A percentile compares a stretch with the other conserved stretches of the same genome.
Conservation (phyloP, 345 rosid species). For the Geranium rotundifolium region DNA sequence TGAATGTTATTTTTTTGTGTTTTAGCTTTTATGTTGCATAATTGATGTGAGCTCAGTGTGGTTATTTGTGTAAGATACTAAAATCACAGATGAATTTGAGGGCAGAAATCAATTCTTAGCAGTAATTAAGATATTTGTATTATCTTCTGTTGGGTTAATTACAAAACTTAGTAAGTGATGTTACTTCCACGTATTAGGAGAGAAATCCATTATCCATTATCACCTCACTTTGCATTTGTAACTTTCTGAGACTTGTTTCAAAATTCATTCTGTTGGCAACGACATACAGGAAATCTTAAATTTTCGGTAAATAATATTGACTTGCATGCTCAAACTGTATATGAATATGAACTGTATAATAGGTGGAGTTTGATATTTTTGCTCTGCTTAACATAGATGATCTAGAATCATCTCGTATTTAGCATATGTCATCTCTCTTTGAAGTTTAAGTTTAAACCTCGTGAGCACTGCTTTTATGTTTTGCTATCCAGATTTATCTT, state of each 20-base stretch:
- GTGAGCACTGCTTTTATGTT: not conserved
- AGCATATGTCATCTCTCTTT: not conserved
- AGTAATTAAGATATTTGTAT: not conserved
- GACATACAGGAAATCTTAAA: no score
- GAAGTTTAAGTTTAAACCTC: not conserved
- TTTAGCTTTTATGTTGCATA: constrained; percentile 1
- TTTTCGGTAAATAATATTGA: no score
- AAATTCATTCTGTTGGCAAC: not conserved
- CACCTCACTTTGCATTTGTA: not conserved
- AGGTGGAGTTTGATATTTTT: not conserved
- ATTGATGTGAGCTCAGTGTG: not conserved
- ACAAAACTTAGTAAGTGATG: not conserved
- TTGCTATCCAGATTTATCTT: not conserved
- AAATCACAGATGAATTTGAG: not conserved
- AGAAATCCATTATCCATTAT: not conserved
- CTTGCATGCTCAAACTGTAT: not conserved
- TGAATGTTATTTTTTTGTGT: not conserved
- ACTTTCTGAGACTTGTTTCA: not conserved
- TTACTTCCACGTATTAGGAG: not conserved
- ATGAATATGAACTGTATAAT: not conserved
- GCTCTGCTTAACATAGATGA: not conserved
- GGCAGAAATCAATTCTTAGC: not conserved
- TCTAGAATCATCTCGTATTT: not conserved
- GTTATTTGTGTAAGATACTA: not conserved
- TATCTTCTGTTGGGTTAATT: not conserved